Conservation (phyloP, 2,329 filamentous ascomycete species). For the Dactylellina sp. region DNA sequence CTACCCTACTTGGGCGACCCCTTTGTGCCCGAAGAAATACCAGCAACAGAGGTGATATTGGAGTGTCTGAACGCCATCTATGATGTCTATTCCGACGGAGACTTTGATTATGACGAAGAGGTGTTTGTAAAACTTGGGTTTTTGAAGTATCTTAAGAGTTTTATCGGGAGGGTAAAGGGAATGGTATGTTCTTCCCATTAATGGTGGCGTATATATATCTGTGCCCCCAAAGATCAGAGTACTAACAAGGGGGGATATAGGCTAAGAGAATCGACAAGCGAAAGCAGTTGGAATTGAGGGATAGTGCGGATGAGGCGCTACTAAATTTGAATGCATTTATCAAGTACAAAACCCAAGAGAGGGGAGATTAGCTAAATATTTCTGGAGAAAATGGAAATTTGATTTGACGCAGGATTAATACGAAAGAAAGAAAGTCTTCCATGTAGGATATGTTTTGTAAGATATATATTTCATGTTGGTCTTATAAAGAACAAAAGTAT, state of each 20-base stretch:
- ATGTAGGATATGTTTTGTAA: constrained; percentile 14
- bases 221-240: background rate
- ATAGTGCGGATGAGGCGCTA: constrained; percentile 71
- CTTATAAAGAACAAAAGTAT: background rate
- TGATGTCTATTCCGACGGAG: constrained; percentile 75
- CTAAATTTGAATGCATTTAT: constrained; percentile 74
- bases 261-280: constrained; percentile 73
- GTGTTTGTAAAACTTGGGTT: constrained; percentile 75
- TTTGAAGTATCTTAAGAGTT: constrained; percentile 70
- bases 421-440: too few relatives aligned
- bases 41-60: constrained; percentile 70
- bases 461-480: background rate
- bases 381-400: too few relatives aligned
- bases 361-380: constrained; percentile 9
- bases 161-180: constrained; percentile 69
- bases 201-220: background rate
- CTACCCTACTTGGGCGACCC: constrained; percentile 64
- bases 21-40: constrained; percentile 60
- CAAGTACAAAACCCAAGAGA: constrained; percentile 73
- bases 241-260: constrained; percentile 42
- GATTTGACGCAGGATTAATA: too few relatives aligned
- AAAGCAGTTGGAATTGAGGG: constrained; percentile 69
- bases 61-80: constrained; percentile 76
- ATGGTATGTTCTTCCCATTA: constrained; percentile 64
- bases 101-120: constrained; percentile 70